Base-by-base conservation (phyloP, 2,329 filamentous ascomycete species). In the Aspergillus transmontanensis region DNA sequence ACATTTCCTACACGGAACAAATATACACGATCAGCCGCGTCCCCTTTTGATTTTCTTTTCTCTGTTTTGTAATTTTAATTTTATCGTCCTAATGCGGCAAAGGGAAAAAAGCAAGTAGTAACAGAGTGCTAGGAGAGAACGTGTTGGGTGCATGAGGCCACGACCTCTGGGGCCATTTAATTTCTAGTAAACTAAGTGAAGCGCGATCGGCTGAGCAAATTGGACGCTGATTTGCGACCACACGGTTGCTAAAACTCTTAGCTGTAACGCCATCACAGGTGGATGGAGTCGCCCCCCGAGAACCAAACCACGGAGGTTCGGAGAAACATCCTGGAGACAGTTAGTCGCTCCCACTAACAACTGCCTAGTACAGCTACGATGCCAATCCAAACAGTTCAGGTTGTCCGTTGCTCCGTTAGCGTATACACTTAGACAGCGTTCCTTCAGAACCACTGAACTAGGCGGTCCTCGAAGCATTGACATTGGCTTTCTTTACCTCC, bases 171-270 rank as follows among this genome's bases (percentile, higher is more conserved):
- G 50, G 56, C 57, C 46, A 59, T 61, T 59, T 51, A 55, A 51
- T 65, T 57, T 57, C 58, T 60, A 66, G 48, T 30, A 16, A 50
- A 50, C 46, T n/a, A n/a, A 50, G 26, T 51, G 48, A 51, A 51
- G 48, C 28, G 60, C 58, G 46, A 64, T 58, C 50, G 32, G 39
- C n/a, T 46, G 53, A 62, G 46, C 65, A 65, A 64, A 61, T 65
- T 65, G 57, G 53, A 61, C 60, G 60, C 62, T 66, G 60, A 64
- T 68, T 68, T 64, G 66, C 64, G 57, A 63, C 51, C 56, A 53
- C 56, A 62, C 57, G 23, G 51, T 58, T 32, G 32, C 60, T 65
- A 68, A 66, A 64, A 60, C 58, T 62, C 62, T 68, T 66, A 66
- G 66, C 60, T 65, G 66, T 67, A 64, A 67, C 61, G 64, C 64